phyloP scores from a whole-genome alignment of 768 basidiomycete species.

The Cytidiella melzeri region DNA sequence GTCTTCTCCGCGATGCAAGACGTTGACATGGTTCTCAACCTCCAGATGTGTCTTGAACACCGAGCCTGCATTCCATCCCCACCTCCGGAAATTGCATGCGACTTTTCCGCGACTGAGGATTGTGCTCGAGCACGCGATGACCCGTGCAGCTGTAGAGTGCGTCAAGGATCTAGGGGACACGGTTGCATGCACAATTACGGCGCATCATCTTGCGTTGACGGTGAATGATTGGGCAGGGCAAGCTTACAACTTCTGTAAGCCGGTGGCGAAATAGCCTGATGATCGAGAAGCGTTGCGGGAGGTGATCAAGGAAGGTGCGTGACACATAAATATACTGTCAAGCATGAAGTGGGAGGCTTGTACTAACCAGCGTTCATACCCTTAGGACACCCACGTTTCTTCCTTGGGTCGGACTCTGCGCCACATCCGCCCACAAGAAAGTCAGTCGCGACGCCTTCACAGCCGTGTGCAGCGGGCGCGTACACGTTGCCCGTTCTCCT shows the following conservation, averaged over 20 bases:
- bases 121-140: conserved; percentile 96
- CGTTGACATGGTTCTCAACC: conserved; percentile 88
- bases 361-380: conserved; percentile 1
- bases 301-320: conserved; percentile 67
- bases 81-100: conserved; percentile 73
- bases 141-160: conserved; percentile 81
- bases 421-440: conserved; percentile 76
- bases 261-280: conserved; percentile 92
- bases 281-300: conserved; percentile 80
- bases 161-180: conserved; percentile 74
- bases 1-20: conserved; percentile 94
- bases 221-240: conserved; percentile 98
- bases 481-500: conserved; percentile 93
- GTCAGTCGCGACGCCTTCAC: conserved; percentile 59
- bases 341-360: too few species aligned
- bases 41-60: conserved; percentile 94
- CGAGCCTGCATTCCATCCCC: conserved; percentile 82
- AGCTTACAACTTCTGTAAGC: conserved; percentile 95
- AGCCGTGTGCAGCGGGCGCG: conserved; percentile 89
- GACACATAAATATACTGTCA: too few species aligned
- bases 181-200: conserved; percentile 95
- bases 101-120: conserved; percentile 88
- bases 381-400: conserved; percentile 87
- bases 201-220: conserved; percentile 90
- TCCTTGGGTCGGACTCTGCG: conserved; percentile 95